Evolutionary conservation across 805 yeast genomes (phyloP).

Genomic region (Naumovozyma dairenensis): DNA sequence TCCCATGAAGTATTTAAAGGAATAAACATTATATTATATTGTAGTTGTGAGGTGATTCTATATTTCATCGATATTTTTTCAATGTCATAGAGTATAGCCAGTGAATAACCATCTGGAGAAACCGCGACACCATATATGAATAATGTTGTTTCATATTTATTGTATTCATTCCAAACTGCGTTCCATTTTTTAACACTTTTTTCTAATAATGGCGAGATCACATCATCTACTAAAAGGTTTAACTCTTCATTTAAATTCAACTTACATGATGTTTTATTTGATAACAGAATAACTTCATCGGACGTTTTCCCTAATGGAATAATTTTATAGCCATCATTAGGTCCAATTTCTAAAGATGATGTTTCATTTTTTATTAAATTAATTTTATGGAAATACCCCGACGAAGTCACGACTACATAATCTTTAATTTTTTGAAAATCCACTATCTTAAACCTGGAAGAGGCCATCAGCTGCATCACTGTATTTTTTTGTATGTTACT

Average conservation of each 20-base stretch:
- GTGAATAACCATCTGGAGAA: slow-evolving; percentile 23
- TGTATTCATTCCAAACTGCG: slow-evolving; percentile 15
- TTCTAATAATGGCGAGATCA: slow-evolving; percentile 19
- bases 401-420: slow-evolving; percentile 9
- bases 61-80: slow-evolving; percentile 23
- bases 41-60: slow-evolving; percentile 21
- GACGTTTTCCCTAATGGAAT: slow-evolving; percentile 11
- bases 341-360: slow-evolving; percentile 2
- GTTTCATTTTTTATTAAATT: slow-evolving; percentile 4
- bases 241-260: slow-evolving; percentile 10
- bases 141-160: slow-evolving; percentile 21
- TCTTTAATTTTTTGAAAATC: slow-evolving; percentile 12
- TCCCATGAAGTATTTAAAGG: slow-evolving; percentile 24
- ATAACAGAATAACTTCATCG: slow-evolving; percentile 9
- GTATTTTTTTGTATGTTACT: not conserved
- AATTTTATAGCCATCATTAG: slow-evolving; percentile 14
- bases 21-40: slow-evolving; percentile 17
- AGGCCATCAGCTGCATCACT: slow-evolving; percentile 4
- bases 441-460: slow-evolving; percentile 15
- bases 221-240: slow-evolving; percentile 10
- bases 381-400: slow-evolving; percentile 10
- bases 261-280: slow-evolving; percentile 13
- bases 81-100: slow-evolving; percentile 22
- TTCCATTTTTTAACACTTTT: slow-evolving; percentile 25
- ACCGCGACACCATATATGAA: slow-evolving; percentile 21